These are phyloP conservation scores for Laetiporus sulphureus DNA, from an alignment of 1,284 basidiomycete genomes.

Conservation along the genomic window DNA sequence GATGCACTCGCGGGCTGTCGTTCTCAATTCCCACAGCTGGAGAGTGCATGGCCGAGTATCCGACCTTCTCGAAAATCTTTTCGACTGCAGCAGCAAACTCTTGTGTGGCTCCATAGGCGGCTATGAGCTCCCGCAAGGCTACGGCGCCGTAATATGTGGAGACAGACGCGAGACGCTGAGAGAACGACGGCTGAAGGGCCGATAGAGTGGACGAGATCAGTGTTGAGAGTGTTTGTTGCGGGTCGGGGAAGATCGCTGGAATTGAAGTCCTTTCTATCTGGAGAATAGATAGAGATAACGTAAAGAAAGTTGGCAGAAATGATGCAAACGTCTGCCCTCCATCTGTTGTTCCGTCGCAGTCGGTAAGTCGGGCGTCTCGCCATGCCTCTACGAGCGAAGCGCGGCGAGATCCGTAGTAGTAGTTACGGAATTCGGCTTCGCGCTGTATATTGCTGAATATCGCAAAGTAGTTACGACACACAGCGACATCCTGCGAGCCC, in stretches of 20 bases:
- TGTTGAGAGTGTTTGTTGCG: conserved; percentile 63
- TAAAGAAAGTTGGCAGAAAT: conserved; percentile 74
- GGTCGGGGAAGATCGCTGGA: conserved; percentile 78
- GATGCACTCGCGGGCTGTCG: conserved; percentile 19
- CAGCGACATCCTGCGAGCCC: conserved; percentile 62
- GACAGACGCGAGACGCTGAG: conserved; percentile 67
- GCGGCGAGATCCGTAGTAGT: conserved; percentile 84
- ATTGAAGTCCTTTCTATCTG: conserved; percentile 69
- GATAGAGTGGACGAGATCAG: conserved; percentile 80
- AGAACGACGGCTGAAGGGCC: conserved; percentile 71
- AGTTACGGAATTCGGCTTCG: conserved; percentile 85
- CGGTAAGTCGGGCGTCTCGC: conserved; percentile 49
- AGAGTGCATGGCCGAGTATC: conserved; percentile 33
- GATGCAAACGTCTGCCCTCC: conserved; percentile 39
- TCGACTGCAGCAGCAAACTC: conserved; percentile 71
- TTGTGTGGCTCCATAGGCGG: conserved; percentile 67
- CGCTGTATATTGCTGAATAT: conserved; percentile 89
- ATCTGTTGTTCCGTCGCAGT: conserved; percentile 34
- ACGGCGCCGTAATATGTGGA: conserved; percentile 55
- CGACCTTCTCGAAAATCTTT: conserved; percentile 71
- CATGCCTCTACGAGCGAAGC: conserved; percentile 60
- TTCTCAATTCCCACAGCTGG: conserved; percentile 16
- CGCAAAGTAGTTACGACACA: conserved; percentile 72
- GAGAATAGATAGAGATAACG: conserved; percentile 58
- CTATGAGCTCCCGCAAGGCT: conserved; percentile 66